Evolutionary conservation across 1,139 yeast species (phyloP).

Genomic region (Taphrina confusa): DNA sequence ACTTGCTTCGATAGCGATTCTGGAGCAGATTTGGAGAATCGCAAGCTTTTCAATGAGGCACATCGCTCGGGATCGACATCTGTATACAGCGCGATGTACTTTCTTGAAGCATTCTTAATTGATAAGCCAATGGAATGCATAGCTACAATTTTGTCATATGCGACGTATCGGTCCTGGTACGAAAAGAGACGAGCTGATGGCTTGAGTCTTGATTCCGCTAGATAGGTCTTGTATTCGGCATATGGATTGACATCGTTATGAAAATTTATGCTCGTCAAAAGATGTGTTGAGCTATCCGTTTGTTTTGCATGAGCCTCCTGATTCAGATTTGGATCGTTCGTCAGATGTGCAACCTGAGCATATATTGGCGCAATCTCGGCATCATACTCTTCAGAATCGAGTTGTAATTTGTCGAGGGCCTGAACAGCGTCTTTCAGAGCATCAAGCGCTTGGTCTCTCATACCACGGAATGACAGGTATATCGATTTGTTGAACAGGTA

Average conservation of each 20-base stretch:
- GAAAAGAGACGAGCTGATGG: conserved; percentile 29
- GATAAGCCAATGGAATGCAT: conserved; percentile 15
- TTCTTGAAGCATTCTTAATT: conserved; percentile 6
- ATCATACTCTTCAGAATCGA: conserved; percentile 16
- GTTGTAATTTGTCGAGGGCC: background rate
- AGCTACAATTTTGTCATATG: conserved; percentile 19
- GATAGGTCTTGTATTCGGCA: conserved; percentile 8
- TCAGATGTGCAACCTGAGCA: conserved; percentile 27
- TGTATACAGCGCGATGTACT: background rate
- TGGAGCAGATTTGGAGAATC: background rate
- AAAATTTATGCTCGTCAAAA: conserved; percentile 16
- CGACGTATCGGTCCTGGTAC: conserved; percentile 10
- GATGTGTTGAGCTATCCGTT: conserved; percentile 19
- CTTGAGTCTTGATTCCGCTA: background rate
- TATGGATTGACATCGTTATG: conserved; percentile 14
- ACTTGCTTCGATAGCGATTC: background rate
- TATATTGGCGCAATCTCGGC: conserved; percentile 25
- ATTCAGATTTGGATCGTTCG: conserved; percentile 5
- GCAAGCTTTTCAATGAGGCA: conserved; percentile 1
- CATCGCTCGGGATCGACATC: conserved; percentile 11
- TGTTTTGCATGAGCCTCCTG: background rate
- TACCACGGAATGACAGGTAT: background rate
- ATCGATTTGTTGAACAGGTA: conserved; percentile 17
- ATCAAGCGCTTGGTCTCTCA: background rate
- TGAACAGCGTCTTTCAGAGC: conserved; percentile 1